These are phyloP conservation scores for Bipolaris zeicola DNA, from an alignment of 2,329 filamentous ascomycete species.

Conservation along the genomic window DNA sequence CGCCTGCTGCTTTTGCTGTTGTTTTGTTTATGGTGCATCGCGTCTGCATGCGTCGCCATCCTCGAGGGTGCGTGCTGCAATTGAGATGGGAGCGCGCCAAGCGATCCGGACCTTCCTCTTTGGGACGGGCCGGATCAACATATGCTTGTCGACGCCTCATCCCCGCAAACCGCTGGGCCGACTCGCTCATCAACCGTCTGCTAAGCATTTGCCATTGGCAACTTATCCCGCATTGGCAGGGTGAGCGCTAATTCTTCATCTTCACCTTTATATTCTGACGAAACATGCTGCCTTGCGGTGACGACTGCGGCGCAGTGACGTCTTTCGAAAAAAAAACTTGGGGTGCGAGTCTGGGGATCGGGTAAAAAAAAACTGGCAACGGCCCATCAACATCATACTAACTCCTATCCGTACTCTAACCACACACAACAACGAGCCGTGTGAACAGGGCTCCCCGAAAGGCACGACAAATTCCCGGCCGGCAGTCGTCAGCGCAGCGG, in stretches of 20 bases:
- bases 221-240: constrained; percentile 12
- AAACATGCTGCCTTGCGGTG: neutral
- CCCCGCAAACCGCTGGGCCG: constrained; percentile 8
- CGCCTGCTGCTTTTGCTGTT: neutral
- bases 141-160: constrained; percentile 6
- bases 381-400: too few species aligned
- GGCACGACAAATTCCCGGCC: constrained; percentile 6
- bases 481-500: constrained; percentile 7
- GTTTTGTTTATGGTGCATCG: neutral
- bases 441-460: neutral
- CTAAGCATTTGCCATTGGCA: constrained; percentile 15
- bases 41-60: neutral
- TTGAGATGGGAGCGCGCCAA: neutral
- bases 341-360: neutral
- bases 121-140: constrained; percentile 10
- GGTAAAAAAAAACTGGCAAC: neutral
- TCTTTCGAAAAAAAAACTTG: neutral
- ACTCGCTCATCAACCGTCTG: constrained; percentile 5
- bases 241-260: neutral
- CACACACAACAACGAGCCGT: neutral
- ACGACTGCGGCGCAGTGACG: neutral
- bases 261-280: neutral
- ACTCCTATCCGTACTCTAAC: too few species aligned
- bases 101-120: constrained; percentile 7
- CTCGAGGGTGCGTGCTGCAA: neutral